phyloP scores from a whole-genome alignment of 2,329 filamentous ascomycete species.

The Fusarium camptoceras region DNA sequence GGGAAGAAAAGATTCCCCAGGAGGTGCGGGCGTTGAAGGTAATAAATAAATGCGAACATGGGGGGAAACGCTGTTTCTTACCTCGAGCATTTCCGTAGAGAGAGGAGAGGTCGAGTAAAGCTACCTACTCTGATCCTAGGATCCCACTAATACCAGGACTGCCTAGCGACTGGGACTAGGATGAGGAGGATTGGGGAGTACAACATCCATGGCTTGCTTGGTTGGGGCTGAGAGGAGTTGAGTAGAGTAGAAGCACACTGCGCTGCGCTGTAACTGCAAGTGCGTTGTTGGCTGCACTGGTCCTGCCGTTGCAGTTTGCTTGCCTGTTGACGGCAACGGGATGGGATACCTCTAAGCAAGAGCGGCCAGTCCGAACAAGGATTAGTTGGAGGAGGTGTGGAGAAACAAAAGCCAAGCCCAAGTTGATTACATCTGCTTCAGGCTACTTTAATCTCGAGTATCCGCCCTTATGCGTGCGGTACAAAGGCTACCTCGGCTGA shows the following conservation, averaged over 20 bases:
- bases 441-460: constrained; percentile 36
- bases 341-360: neutral
- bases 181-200: constrained; percentile 11
- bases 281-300: neutral
- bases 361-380: constrained; percentile 38
- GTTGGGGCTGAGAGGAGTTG: neutral
- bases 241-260: neutral
- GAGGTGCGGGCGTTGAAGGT: constrained; percentile 29
- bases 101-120: neutral
- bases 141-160: neutral
- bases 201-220: constrained; percentile 10
- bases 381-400: constrained; percentile 39
- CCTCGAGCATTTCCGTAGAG: neutral
- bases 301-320: neutral
- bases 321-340: constrained; percentile 19
- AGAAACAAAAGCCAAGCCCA: constrained; percentile 18
- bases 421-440: constrained; percentile 30
- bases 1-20: neutral
- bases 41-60: constrained; percentile 38
- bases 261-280: neutral
- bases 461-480: constrained; percentile 18
- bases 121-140: neutral
- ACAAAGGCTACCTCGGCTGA: constrained; percentile 29
- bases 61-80: constrained; percentile 18
- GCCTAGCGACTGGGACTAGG: neutral